Evolutionary conservation across 2,329 filamentous ascomycete species (phyloP).

Genomic region (Sporothrix luriei): DNA sequence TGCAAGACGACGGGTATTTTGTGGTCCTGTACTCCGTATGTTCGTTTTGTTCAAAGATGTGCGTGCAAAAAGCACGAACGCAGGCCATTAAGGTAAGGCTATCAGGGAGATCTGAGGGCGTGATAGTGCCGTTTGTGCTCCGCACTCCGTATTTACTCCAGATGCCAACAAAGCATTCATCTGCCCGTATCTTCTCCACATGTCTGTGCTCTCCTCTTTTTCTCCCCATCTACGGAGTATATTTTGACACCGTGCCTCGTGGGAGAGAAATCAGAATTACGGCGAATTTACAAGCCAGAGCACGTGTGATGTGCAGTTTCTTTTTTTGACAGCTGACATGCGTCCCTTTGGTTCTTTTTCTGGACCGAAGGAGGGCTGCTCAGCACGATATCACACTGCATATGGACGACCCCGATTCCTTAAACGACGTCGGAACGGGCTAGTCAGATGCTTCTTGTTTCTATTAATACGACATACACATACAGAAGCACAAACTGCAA

Average conservation of each 20-base stretch:
- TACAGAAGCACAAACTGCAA: neutral
- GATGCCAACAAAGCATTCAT: neutral
- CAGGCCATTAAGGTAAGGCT: neutral
- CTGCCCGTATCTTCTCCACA: neutral
- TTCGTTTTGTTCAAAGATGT: too few relatives aligned
- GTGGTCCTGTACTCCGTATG: neutral
- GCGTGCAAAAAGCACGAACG: neutral
- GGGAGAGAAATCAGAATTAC: neutral
- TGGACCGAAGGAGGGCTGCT: neutral
- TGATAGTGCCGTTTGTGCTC: neutral
- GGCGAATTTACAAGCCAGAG: conserved; percentile 1
- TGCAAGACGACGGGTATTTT: neutral
- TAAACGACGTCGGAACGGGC: neutral
- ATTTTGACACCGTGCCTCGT: neutral
- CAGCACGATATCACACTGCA: conserved; percentile 12
- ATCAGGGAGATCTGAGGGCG: neutral
- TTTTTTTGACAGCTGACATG: conserved; percentile 5
- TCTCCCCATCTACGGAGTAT: neutral
- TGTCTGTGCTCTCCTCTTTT: conserved; percentile 7
- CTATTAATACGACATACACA: neutral
- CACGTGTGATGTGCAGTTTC: conserved; percentile 9
- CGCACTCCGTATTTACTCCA: neutral
- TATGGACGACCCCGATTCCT: neutral
- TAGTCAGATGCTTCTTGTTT: neutral
- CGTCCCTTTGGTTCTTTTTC: neutral